A percentile compares a stretch with the other conserved stretches of the same genome.
Conservation (phyloP, 306 rosid genomes). For the Lathyrus sativus region DNA sequence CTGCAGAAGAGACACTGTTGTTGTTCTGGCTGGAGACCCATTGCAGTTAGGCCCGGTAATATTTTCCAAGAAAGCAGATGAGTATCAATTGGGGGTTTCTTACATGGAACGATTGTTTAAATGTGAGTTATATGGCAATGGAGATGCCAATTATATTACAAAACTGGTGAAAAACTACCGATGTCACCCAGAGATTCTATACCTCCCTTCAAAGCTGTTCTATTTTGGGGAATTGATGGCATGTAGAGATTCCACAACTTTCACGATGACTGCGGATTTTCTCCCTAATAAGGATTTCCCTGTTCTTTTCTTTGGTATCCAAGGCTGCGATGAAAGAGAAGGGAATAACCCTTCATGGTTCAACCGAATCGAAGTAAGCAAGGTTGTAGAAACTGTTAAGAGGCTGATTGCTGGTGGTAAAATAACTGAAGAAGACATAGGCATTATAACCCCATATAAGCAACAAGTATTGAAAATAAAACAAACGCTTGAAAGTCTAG, state of each 20-base stretch:
- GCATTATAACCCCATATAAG: constrained; percentile 87
- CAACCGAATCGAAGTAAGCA: constrained; percentile 87
- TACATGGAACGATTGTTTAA: constrained; percentile 78
- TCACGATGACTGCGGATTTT: constrained; percentile 44
- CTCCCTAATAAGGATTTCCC: constrained; percentile 86
- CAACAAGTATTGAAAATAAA: constrained; percentile 87
- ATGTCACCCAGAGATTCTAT: constrained; percentile 80
- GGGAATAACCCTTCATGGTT: constrained; percentile 99
- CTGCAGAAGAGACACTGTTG: constrained; percentile 66
- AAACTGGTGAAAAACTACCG: constrained; percentile 74
- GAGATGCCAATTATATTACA: constrained; percentile 66
- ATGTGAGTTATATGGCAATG: constrained; percentile 49
- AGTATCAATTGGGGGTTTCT: constrained; percentile 65
- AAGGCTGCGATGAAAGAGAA: constrained; percentile 98
- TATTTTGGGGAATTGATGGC: constrained; percentile 73
- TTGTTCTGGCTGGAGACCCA: constrained; percentile 95
- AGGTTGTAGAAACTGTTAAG: constrained; percentile 64
- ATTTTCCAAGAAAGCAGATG: constrained; percentile 69
- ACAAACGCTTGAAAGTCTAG: constrained; percentile 63
- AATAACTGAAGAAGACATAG: constrained; percentile 67
- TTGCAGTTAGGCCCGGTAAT: constrained; percentile 93
- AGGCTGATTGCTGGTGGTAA: constrained; percentile 52
- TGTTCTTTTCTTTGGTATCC: constrained; percentile 85
- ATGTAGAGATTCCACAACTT: constrained; percentile 60
- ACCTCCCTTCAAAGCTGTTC: constrained; percentile 79